Evolutionary conservation across 169 alveolate genomes (phyloP), one percentile per base, ranked within the genome.

Genomic region (Prorocentrum cordatum): DNA sequence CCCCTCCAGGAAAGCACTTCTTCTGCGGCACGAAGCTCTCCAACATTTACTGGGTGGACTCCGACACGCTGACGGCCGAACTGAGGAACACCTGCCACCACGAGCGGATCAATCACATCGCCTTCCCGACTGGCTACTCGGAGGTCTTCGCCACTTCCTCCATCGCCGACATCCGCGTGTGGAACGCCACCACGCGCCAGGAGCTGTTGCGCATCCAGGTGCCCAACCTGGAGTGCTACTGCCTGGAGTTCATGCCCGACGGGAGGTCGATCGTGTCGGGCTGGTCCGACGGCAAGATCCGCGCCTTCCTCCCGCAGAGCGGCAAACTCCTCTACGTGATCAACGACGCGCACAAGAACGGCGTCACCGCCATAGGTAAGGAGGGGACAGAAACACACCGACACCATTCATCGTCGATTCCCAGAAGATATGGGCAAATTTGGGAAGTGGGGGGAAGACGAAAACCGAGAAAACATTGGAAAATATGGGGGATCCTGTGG

Each of bases 331-430:
- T 93, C 67, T 96, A 94, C 87, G 96, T 92, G 39, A 95, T 96
- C 71, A 94, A 96, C 64, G 97, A 96, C 86, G 97, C 97, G 5
- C 98, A 96, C 91, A 92, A 94, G 80, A 96, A 95, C 84, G 98
- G 98, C 26, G 97, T 95, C 61, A 95, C 98, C 26, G 97, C 98
- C 22, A 47, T 96, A 27, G 93, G n/a, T n/a, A n/a, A n/a, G n/a
- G n/a, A n/a, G n/a, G n/a, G n/a, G n/a, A n/a, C n/a, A n/a, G n/a
- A n/a, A n/a, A n/a, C n/a, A n/a, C n/a, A n/a, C n/a, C n/a, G n/a
- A n/a, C n/a, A n/a, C n/a, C n/a, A n/a, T n/a, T n/a, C n/a, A n/a
- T n/a, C n/a, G n/a, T n/a, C n/a, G n/a, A n/a, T n/a, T n/a, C n/a
- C n/a, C n/a, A n/a, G n/a, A n/a, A n/a, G n/a, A n/a, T n/a, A n/a